Base-by-base conservation (phyloP, 495 filamentous ascomycete species). In the Ramalina peruviana region DNA sequence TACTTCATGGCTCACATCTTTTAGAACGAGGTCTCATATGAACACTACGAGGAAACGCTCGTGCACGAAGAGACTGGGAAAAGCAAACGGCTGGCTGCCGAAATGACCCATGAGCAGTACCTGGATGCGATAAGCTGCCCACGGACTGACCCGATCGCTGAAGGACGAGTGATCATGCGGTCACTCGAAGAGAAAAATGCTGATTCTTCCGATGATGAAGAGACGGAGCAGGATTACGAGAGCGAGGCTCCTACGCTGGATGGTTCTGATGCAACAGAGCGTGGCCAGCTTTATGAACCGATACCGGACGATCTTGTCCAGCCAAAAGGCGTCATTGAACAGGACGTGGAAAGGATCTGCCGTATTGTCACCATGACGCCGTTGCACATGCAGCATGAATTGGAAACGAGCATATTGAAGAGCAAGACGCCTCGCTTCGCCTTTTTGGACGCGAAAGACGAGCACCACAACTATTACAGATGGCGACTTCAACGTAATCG, bases 91-190 rank as follows among this genome's bases (percentile, higher is more conserved):
- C 65, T 85, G 11, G 59, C 71, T 43, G 71, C 75, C 10, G 62
- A 64, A 0, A 75, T 83, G 54, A 68, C 70, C 26, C 68, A 72
- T 52, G 71, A 72, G 45, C 66, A 79, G 39, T 84, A 80, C 62
- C 61, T 85, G 36, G 82, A 85, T 64, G 65, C 65, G 40, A 79
- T 85, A 63, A 82, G 78, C 62, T 74, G 74, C 21, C 79, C 79
- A 4, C 69, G 76, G 45, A 72, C 72, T 49, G 76, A 80, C 50
- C 72, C 73, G 37, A 50, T 47, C 46, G 58, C 57, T 50, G 56
- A 58, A 43, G 54, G 58, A 17, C 66, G 66, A 56, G 63, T 59
- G 48, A 48, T 54, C 17, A 47, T 26, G 16, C 26, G 12, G 6
- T 37, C 30, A 17, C 45, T 48, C 15, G 45, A 37, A 6, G 19